phyloP scores from a whole-genome alignment of 805 yeast genomes.

The Nakazawaea wyomingensis region DNA sequence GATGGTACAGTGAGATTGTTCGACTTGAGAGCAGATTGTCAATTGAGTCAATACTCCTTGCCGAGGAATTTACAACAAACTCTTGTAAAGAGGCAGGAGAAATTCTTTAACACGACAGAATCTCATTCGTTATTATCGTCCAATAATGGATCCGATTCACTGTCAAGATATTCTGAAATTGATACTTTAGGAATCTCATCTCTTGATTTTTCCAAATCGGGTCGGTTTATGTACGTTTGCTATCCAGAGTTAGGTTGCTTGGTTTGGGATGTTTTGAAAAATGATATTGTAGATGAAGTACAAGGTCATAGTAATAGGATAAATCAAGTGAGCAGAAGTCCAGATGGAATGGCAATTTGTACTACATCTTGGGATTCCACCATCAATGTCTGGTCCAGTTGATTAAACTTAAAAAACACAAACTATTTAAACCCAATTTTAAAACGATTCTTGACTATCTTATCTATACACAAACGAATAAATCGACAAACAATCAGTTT shows the following conservation, averaged over 20 bases:
- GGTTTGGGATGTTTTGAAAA: conserved; percentile 71
- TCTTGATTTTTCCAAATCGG: conserved; percentile 67
- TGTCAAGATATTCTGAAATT: conserved; percentile 18
- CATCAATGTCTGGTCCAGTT: conserved; percentile 55
- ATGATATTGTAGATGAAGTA: conserved; percentile 57
- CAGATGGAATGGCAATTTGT: conserved; percentile 71
- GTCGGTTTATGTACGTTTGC: conserved; percentile 68
- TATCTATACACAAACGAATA: too few species aligned
- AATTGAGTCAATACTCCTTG: conserved; percentile 44
- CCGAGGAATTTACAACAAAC: conserved; percentile 13
- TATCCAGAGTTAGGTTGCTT: conserved; percentile 72
- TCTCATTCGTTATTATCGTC: background rate
- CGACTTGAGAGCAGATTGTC: conserved; percentile 76
- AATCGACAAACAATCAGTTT: too few species aligned
- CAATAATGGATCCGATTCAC: background rate
- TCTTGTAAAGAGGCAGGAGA: conserved; percentile 12
- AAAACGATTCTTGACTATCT: too few species aligned
- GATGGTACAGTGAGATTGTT: conserved; percentile 67
- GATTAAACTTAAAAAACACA: background rate
- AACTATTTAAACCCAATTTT: too few species aligned
- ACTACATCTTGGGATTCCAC: conserved; percentile 82
- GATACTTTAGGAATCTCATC: conserved; percentile 70
- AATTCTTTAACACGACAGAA: conserved; percentile 4
- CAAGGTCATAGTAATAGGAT: conserved; percentile 54
- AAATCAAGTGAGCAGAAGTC: conserved; percentile 58